Base-by-base conservation (phyloP, 495 filamentous ascomycete genomes). In the Trichoderma gamsii region DNA sequence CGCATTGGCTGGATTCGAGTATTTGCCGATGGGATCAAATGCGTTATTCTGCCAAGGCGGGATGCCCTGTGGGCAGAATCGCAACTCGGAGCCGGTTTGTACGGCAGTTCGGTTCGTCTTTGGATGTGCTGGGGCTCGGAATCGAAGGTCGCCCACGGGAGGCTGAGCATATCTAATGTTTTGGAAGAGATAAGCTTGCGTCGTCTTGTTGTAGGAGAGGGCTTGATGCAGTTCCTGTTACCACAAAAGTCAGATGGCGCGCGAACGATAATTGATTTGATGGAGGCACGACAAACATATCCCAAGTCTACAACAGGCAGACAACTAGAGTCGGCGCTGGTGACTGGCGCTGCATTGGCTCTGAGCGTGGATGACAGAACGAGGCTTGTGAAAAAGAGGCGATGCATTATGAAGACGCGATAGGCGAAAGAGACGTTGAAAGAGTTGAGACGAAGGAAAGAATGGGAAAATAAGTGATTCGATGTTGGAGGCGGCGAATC, bases 131-230 rank as follows among this genome's bases (percentile, higher is more conserved):
- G 86, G 86, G 67, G 83, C 85, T 2, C 78, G 78, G 76, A 84
- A 88, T 32, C 86, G 78, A n/a, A 85, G 76, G 43, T 81, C 72
- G 3, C 84, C 85, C 3, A 82, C 79, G 0, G 86, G 85, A 15
- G 82, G 79, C 1, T 84, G 81, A 11, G 83, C 86, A 73, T 82
- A 88, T 1, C 86, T 80, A 68, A 88, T 86, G 66, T 87, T 88
- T 59, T 78, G 80, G 73, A 86, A 85, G 18, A 74, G 76, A 44
- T 85, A 86, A 27, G 9, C 15, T 61, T 32, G 56, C 12, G 56
- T 16, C n/a, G 23, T 12, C 23, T 3, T 11, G 38, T 16, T 46
- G 27, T 44, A 27, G 38, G 13, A 64, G 35, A 69, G 12, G 4
- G 3, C 29, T 41, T 63, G 25, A 56, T 63, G 38, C 1, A 66